phyloP scores from a whole-genome alignment of 2,329 filamentous ascomycete species.

The Phialophora tarda region DNA sequence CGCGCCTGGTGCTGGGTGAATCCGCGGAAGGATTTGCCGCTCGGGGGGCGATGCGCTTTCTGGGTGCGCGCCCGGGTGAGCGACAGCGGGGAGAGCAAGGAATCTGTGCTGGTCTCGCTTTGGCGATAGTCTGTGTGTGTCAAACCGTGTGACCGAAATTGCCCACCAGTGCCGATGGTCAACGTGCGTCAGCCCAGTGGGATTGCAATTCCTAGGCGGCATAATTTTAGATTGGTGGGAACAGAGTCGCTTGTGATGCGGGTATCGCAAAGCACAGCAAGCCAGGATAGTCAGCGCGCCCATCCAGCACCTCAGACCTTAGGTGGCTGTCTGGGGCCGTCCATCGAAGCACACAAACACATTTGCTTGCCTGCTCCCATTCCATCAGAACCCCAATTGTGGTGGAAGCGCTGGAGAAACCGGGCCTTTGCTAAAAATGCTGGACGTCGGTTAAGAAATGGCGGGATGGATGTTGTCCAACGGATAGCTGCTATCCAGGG shows the following conservation, averaged over 20 bases:
- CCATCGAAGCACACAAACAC: neutral
- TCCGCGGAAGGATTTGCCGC: neutral
- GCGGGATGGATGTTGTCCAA: neutral
- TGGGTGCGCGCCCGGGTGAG: neutral
- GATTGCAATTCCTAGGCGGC: conserved; percentile 5
- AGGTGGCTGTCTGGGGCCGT: neutral
- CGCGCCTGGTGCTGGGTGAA: neutral
- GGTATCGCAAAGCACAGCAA: neutral
- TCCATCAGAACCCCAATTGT: neutral
- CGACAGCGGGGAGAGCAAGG: neutral
- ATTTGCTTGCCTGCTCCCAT: neutral
- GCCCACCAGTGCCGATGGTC: neutral
- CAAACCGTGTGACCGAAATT: neutral
- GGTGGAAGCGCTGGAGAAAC: neutral
- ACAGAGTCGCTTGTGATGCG: neutral
- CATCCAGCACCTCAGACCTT: neutral
- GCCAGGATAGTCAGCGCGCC: neutral
- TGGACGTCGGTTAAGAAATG: neutral
- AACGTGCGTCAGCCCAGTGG: neutral
- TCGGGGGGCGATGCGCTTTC: neutral
- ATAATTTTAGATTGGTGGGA: neutral
- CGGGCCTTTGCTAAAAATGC: neutral
- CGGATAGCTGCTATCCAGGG: neutral
- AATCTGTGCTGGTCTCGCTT: neutral
- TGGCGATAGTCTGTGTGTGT: neutral